Evolutionary conservation across 2,329 filamentous ascomycete species (phyloP).

Genomic region (Bipolaris oryzae): DNA sequence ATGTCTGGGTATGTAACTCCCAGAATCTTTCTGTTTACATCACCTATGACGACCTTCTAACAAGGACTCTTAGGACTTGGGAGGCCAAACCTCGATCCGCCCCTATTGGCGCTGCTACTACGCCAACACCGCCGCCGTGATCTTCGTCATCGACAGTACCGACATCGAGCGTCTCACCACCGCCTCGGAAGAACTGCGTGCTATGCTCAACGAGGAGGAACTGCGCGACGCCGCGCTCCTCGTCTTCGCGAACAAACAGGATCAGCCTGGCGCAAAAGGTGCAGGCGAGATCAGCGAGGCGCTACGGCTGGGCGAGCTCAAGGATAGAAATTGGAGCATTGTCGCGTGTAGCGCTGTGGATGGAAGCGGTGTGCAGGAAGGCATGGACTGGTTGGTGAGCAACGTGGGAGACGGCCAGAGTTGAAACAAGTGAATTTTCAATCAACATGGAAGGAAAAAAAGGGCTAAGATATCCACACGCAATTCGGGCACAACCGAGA

Average conservation of each 20-base stretch:
- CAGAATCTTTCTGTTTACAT: neutral
- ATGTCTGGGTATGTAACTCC: conserved; percentile 81
- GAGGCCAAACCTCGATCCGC: conserved; percentile 96
- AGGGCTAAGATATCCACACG: neutral
- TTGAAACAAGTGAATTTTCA: neutral
- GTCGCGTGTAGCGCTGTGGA: conserved; percentile 97
- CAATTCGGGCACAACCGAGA: neutral
- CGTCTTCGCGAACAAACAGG: conserved; percentile 99
- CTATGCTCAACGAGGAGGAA: conserved; percentile 98
- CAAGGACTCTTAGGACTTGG: conserved; percentile 69
- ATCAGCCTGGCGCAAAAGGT: conserved; percentile 94
- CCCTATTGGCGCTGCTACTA: conserved; percentile 99
- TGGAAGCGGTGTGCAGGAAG: conserved; percentile 90
- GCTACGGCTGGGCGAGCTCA: conserved; percentile 83
- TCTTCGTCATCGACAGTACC: conserved; percentile 98
- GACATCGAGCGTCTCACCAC: conserved; percentile 95
- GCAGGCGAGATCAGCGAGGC: conserved; percentile 97
- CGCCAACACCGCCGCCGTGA: conserved; percentile 95
- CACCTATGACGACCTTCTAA: neutral
- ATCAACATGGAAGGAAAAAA: neutral
- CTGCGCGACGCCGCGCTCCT: conserved; percentile 88
- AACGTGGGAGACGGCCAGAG: conserved; percentile 25
- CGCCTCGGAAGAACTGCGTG: conserved; percentile 86
- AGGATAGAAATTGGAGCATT: conserved; percentile 99
- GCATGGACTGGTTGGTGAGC: conserved; percentile 99